Conservation (phyloP, 1,284 basidiomycete genomes). For the Tetrapyrgos nigripes region DNA sequence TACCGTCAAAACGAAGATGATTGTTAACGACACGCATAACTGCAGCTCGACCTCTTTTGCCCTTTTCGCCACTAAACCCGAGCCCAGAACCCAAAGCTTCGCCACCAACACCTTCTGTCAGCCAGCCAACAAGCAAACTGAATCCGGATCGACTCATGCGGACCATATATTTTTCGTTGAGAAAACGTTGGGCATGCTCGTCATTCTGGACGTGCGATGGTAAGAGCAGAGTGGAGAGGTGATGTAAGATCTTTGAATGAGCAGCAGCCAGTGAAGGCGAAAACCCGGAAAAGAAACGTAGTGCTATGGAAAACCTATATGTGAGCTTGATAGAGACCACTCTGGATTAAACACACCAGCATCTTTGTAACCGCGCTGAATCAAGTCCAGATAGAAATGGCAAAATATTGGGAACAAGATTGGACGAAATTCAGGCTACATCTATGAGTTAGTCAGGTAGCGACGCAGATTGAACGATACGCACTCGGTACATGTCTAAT, state of each 20-base stretch:
- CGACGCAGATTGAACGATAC: slow-evolving; percentile 26
- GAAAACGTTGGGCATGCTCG: slow-evolving; percentile 84
- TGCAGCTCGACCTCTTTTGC: slow-evolving; percentile 80
- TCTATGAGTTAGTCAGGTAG: neutral
- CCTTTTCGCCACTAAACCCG: slow-evolving; percentile 83
- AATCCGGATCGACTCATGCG: slow-evolving; percentile 94
- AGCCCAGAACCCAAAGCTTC: slow-evolving; percentile 84
- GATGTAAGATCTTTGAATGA: slow-evolving; percentile 79
- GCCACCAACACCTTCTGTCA: slow-evolving; percentile 91
- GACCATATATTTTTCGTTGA: slow-evolving; percentile 90
- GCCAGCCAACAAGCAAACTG: slow-evolving; percentile 92
- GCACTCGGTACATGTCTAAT: slow-evolving; percentile 83
- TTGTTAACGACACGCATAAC: slow-evolving; percentile 96
- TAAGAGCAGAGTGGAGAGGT: slow-evolving; percentile 83
- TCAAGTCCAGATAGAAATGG: slow-evolving; percentile 95
- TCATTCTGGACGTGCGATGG: slow-evolving; percentile 89
- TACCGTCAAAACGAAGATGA: slow-evolving; percentile 90
- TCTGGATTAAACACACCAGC: slow-evolving; percentile 66
- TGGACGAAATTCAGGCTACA: slow-evolving; percentile 90
- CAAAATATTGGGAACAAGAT: slow-evolving; percentile 96
- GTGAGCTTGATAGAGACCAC: slow-evolving; percentile 5
- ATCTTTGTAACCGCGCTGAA: slow-evolving; percentile 89
- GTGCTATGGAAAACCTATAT: slow-evolving; percentile 50
- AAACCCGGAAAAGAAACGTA: slow-evolving; percentile 79
- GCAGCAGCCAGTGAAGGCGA: slow-evolving; percentile 72